These are phyloP conservation scores for Suillus lakei DNA, from an alignment of 768 basidiomycete genomes.

Conservation along the genomic window DNA sequence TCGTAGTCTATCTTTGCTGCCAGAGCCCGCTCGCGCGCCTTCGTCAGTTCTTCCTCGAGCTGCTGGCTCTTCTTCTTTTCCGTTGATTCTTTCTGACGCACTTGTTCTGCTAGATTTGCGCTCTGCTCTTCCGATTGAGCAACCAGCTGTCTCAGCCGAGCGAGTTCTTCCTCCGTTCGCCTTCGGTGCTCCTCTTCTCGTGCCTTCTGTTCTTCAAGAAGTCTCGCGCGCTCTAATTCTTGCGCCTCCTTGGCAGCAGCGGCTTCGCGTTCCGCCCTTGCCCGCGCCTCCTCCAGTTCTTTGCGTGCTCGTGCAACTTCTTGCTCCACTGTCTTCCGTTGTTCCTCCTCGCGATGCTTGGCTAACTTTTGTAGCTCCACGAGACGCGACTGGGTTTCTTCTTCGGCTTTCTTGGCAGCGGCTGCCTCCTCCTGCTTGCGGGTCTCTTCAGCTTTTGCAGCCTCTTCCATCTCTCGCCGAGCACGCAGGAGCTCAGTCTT, in stretches of 20 bases:
- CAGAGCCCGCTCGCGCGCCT: constrained; percentile 32
- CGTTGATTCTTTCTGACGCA: constrained; percentile 28
- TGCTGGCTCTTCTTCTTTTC: constrained; percentile 33
- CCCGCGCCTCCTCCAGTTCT: constrained; percentile 25
- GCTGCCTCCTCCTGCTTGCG: constrained; percentile 29
- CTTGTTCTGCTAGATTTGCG: constrained; percentile 31
- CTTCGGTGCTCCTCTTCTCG: constrained; percentile 37
- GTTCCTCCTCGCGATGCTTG: constrained; percentile 27
- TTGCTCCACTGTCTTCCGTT: constrained; percentile 30
- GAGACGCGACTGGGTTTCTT: constrained; percentile 26
- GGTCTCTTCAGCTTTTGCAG: constrained; percentile 20
- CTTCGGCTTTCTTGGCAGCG: constrained; percentile 16
- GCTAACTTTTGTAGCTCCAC: constrained; percentile 33
- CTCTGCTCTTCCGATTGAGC: constrained; percentile 33
- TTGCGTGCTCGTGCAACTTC: constrained; percentile 30
- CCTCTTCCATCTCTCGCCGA: constrained; percentile 22
- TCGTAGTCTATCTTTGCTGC: constrained; percentile 29
- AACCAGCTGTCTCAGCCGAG: constrained; percentile 29
- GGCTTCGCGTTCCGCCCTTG: constrained; percentile 26
- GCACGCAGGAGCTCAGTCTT: constrained; percentile 32
- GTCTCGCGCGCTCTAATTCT: constrained; percentile 30
- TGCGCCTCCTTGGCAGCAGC: constrained; percentile 32
- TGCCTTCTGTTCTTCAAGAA: constrained; percentile 34
- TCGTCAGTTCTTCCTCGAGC: constrained; percentile 36
- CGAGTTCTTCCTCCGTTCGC: constrained; percentile 30